These are phyloP conservation scores for Bacidia gigantensis DNA, from an alignment of 495 filamentous ascomycete species.

Conservation along the genomic window DNA sequence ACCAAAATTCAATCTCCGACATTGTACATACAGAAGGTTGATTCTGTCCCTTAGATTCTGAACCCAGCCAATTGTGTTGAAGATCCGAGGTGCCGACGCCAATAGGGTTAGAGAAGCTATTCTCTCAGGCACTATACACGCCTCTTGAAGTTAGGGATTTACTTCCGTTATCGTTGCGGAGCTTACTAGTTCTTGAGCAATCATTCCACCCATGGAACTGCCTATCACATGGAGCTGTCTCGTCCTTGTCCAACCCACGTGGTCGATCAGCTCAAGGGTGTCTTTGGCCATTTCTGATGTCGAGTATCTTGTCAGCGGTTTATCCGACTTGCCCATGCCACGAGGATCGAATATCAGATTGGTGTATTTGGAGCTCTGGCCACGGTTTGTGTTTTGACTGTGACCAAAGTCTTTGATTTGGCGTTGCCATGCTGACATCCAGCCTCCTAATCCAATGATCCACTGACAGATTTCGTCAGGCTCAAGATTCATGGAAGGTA, in stretches of 20 bases:
- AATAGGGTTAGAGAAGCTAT: constrained; percentile 53
- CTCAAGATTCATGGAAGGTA: background rate
- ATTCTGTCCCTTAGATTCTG: constrained; percentile 57
- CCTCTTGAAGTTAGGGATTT: constrained; percentile 21
- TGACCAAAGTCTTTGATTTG: constrained; percentile 68
- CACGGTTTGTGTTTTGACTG: constrained; percentile 19
- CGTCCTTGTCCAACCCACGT: constrained; percentile 50
- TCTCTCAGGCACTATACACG: constrained; percentile 43
- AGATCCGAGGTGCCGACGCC: constrained; percentile 57
- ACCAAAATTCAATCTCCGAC: background rate
- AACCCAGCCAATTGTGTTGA: constrained; percentile 44
- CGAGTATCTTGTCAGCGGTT: constrained; percentile 55
- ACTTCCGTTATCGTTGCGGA: background rate
- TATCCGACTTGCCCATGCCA: constrained; percentile 65
- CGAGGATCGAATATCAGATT: constrained; percentile 57
- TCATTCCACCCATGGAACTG: constrained; percentile 75
- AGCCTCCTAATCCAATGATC: constrained; percentile 24
- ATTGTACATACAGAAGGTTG: constrained; percentile 30
- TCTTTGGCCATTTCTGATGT: constrained; percentile 67
- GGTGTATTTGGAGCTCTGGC: constrained; percentile 49
- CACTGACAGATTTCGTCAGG: constrained; percentile 10
- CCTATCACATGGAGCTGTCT: constrained; percentile 57
- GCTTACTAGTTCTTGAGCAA: constrained; percentile 61
- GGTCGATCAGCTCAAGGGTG: constrained; percentile 50
- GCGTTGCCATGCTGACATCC: constrained; percentile 53